Base-by-base conservation (phyloP, 1,284 basidiomycete genomes). In the Peniophora sp. region DNA sequence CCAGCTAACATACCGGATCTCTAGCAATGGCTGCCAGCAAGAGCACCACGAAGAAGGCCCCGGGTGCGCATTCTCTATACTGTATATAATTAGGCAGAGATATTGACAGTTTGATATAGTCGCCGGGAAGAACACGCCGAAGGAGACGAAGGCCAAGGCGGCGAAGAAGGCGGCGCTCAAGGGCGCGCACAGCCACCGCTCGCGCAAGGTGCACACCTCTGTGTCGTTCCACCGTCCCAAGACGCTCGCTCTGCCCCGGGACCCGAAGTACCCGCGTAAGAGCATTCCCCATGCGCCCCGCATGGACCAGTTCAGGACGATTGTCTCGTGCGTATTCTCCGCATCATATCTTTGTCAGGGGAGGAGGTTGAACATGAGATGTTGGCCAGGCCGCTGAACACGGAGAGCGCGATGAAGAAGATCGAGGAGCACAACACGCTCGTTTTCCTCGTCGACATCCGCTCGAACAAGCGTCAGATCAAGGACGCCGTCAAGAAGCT, bases 401-500 rank as follows among this genome's bases (percentile, higher is more conserved):
- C 88, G 3, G 88, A 92, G 68, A 85, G 82, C 12, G 90, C 89
- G 54, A 92, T 92, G 89, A 92, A 92, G 81, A 97, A 99, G 85
- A 98, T 99, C 60, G 96, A 99, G 80, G 96, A 98, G 74, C 87
- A 97, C 80, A 99, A 99, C 79, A 98, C 96, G 43, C 83, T 99
- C 54, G 95, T 98, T 56, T 98, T 98, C 79, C 89, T 98, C 59
- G 93, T 97, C 51, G 95, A 98, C 73, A 69, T 97, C 70, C 86
- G 84, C 67, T 79, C 84, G 55, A 99, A 98, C 87, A 99, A 99
- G 85, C 85, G 93, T 54, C 92, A 97, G 72, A 98, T 99, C 76
- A 96, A 95, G 83, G 92, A 94, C 61, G 96, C 96, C 9, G 92
- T 99, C 61, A 97, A 98, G 86, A 97, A 97, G 83, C 73, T 98